A percentile compares a stretch with the other conserved stretches of the same genome.
Conservation (phyloP, 2,329 filamentous ascomycete genomes). For the Chaetoscypha palmicola region DNA sequence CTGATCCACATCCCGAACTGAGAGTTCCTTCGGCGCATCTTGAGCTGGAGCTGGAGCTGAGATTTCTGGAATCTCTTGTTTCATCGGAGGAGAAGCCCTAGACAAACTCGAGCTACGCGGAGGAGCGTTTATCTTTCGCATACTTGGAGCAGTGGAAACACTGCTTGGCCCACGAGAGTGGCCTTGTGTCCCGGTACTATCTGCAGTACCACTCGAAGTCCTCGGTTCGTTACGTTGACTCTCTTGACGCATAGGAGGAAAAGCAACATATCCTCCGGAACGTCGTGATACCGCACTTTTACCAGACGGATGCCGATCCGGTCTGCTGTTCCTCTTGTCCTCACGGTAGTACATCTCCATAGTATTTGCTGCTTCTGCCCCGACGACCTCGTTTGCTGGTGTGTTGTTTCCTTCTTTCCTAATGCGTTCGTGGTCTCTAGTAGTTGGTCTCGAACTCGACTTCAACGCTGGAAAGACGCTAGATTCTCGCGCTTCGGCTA, state of each 20-base stretch:
- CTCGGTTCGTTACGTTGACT: constrained; percentile 13
- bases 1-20: neutral
- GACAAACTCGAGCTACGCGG: constrained; percentile 17
- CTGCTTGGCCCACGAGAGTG: constrained; percentile 17
- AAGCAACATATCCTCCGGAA: constrained; percentile 8
- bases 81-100: constrained; percentile 5
- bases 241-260: constrained; percentile 10
- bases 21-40: neutral
- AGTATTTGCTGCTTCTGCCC: constrained; percentile 7
- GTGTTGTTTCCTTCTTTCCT: constrained; percentile 1
- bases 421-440: neutral
- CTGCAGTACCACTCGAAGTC: constrained; percentile 20
- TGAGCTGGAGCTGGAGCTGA: constrained; percentile 2
- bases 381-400: constrained; percentile 5
- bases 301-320: neutral
- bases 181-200: constrained; percentile 12
- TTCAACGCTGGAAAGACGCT: neutral
- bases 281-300: neutral
- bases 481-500: constrained; percentile 34
- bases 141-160: constrained; percentile 18
- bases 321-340: neutral
- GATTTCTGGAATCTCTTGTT: constrained; percentile 10
- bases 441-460: neutral
- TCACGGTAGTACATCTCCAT: constrained; percentile 12
- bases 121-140: constrained; percentile 12